Percentiles rank a stretch among this genome's conserved stretches.
Conservation (phyloP, 768 basidiomycete genomes). For the Tylopilus sp. region DNA sequence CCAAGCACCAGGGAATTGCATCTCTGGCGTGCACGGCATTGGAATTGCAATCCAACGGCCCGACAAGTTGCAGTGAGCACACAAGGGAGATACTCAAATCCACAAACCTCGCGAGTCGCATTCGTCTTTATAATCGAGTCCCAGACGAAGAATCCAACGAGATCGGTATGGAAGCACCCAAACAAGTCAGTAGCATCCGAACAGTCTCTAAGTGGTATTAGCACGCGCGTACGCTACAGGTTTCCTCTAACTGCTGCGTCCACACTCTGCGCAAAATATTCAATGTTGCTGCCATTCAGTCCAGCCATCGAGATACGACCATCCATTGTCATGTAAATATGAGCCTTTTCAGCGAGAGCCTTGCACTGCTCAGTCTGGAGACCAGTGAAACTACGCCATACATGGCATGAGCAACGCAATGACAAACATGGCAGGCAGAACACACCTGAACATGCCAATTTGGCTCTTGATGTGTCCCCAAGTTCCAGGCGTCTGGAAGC, state of each 20-base stretch:
- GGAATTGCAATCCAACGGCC: conserved; percentile 15
- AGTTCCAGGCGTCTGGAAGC: conserved; percentile 85
- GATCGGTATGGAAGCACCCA: conserved; percentile 24
- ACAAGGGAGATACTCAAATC: background rate
- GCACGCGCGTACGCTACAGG: conserved; percentile 42
- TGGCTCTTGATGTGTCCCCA: conserved; percentile 96
- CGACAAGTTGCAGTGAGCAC: background rate
- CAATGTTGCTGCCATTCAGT: conserved; percentile 77
- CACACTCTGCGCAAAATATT: conserved; percentile 87
- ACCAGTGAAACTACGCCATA: conserved; percentile 71
- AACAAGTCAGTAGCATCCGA: conserved; percentile 20
- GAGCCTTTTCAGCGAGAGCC: conserved; percentile 79
- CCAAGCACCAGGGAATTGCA: conserved; percentile 23
- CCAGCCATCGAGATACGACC: conserved; percentile 95
- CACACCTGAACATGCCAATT: conserved; percentile 96
- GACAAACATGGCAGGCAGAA: conserved; percentile 2
- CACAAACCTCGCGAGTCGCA: conserved; percentile 13
- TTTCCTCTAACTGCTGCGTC: conserved; percentile 77
- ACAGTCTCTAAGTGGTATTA: conserved; percentile 25
- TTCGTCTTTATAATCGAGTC: conserved; percentile 16
- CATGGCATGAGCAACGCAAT: background rate
- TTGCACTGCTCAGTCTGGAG: conserved; percentile 76
- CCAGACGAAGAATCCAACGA: conserved; percentile 15
- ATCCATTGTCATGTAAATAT: conserved; percentile 92
- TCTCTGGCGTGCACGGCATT: conserved; percentile 20